Evolutionary conservation across 2,329 filamentous ascomycete genomes (phyloP).

Genomic region (Podosphaera aphanis): DNA sequence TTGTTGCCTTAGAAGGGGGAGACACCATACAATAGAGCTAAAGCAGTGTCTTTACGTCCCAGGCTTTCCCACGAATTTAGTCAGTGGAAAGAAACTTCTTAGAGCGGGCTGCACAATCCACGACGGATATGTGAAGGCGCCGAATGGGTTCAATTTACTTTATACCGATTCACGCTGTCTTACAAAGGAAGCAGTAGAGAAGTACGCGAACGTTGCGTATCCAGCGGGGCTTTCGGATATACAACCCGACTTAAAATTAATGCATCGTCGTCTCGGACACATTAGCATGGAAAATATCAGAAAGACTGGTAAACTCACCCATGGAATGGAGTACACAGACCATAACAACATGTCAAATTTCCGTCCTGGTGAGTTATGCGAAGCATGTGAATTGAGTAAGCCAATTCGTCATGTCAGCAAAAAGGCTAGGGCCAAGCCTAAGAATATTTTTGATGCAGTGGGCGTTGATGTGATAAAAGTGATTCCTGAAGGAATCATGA

Average conservation of each 20-base stretch:
- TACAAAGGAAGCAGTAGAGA: not conserved
- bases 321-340: not conserved
- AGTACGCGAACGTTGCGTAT: not conserved
- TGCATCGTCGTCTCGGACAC: not conserved
- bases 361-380: not conserved
- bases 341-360: not conserved
- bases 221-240: not conserved
- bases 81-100: not conserved
- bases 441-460: not conserved
- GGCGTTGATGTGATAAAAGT: not conserved
- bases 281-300: slow-evolving; percentile 1
- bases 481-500: too few relatives aligned
- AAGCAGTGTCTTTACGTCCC: not conserved
- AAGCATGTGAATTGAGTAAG: not conserved
- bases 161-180: not conserved
- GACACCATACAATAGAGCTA: not conserved
- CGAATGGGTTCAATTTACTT: not conserved
- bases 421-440: not conserved
- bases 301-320: not conserved
- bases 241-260: not conserved
- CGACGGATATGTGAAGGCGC: not conserved
- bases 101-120: not conserved
- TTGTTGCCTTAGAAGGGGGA: not conserved
- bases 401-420: not conserved
- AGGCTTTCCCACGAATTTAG: not conserved